A percentile compares a stretch with the other conserved stretches of the same genome.
These are phyloP conservation scores for Cucumis cinereus DNA, from an alignment of 306 rosid genomes.

Conservation along the genomic window DNA sequence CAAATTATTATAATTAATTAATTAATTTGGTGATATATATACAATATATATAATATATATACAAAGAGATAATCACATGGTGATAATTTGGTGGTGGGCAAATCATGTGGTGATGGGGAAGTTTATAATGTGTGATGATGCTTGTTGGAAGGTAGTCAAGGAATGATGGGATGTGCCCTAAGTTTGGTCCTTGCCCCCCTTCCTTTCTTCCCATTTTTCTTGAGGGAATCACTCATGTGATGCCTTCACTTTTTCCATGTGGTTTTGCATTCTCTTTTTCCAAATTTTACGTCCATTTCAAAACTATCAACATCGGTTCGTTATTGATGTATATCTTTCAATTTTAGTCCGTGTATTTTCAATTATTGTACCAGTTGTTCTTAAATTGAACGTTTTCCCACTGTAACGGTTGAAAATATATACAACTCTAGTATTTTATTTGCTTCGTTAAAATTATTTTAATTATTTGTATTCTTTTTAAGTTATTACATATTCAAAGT, in stretches of 20 bases:
- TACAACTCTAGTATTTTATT: too few species aligned
- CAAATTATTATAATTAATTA: too few species aligned
- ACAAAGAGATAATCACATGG: not conserved
- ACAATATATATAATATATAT: too few species aligned
- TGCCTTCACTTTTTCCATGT: constrained; percentile 52
- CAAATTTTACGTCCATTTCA: constrained; percentile 6
- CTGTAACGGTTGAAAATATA: too few species aligned
- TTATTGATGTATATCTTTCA: too few species aligned
- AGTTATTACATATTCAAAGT: too few species aligned
- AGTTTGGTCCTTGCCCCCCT: constrained; percentile 19
- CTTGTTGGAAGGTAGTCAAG: constrained; percentile 28
- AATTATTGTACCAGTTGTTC: too few species aligned
- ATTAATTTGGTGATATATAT: too few species aligned
- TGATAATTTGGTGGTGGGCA: not conserved
- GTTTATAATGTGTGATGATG: not conserved
- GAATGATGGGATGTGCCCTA: constrained; percentile 28
- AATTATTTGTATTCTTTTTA: too few species aligned
- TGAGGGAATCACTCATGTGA: constrained; percentile 36
- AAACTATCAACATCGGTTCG: constrained; percentile 18
- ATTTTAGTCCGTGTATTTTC: too few species aligned
- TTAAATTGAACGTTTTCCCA: too few species aligned
- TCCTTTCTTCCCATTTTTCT: not conserved
- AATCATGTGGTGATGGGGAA: not conserved
- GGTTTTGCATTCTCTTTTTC: constrained; percentile 21
- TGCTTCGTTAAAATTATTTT: too few species aligned